These are phyloP conservation scores for Hypoxylon sp. DNA, from an alignment of 2,329 filamentous ascomycete genomes.

Conservation along the genomic window DNA sequence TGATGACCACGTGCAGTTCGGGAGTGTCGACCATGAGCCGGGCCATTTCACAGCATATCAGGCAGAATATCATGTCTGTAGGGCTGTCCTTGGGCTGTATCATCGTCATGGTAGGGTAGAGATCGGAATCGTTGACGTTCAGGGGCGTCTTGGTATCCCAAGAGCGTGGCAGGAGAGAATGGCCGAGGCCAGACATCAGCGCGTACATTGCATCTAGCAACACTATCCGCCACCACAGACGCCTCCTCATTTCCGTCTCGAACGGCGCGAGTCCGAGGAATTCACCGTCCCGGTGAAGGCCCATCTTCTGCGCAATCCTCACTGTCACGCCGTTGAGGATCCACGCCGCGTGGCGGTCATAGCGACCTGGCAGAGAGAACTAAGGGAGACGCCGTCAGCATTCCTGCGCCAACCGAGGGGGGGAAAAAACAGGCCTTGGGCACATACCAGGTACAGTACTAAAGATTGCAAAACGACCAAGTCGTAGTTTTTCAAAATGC, in stretches of 20 bases:
- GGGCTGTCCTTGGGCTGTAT: conserved; percentile 62
- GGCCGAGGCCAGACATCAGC: conserved; percentile 64
- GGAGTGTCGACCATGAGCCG: conserved; percentile 58
- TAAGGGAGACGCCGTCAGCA: conserved; percentile 42
- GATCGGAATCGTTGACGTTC: conserved; percentile 67
- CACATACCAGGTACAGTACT: conserved; percentile 62
- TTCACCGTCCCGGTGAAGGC: conserved; percentile 69
- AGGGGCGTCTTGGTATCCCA: conserved; percentile 65
- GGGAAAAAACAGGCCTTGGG: background rate
- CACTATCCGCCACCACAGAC: conserved; percentile 72
- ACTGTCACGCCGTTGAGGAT: conserved; percentile 67
- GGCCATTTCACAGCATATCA: conserved; percentile 60
- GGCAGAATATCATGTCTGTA: conserved; percentile 67
- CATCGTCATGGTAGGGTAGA: conserved; percentile 61
- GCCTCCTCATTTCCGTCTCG: conserved; percentile 71
- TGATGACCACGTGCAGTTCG: conserved; percentile 58
- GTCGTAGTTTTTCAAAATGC: conserved; percentile 67
- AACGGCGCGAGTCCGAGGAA: conserved; percentile 64
- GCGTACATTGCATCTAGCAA: conserved; percentile 65
- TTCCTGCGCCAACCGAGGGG: background rate
- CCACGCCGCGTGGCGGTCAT: conserved; percentile 67
- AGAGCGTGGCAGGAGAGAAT: conserved; percentile 58
- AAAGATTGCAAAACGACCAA: conserved; percentile 67
- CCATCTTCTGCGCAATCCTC: conserved; percentile 72
- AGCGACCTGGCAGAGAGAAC: conserved; percentile 64